Evolutionary conservation across 2,329 filamentous ascomycete species (phyloP), one percentile per base, ranked within the genome.

Genomic region (Leptographium lundbergii): DNA sequence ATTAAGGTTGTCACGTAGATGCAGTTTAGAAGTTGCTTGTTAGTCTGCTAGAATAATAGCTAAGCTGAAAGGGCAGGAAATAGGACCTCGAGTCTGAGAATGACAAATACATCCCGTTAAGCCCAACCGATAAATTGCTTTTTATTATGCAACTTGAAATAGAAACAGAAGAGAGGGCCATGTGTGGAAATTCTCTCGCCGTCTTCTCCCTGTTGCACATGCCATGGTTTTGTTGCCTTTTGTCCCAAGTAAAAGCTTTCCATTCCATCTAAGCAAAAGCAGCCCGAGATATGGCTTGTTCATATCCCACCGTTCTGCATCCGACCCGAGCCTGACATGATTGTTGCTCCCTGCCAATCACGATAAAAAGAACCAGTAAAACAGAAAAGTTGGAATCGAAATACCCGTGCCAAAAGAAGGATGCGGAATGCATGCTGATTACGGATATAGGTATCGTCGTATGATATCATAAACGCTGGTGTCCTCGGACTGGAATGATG

Each of bases 211-310:
- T 54, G n/a, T 11, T 22, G 32, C 32, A 24, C 32, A 39, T 39
- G 32, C 51, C 27, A 6, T 36, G 10, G 51, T 34, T n/a, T 52
- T 54, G 52, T 22, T 42, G 47, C 25, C 50, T 32, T 45, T 53
- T 17, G 5, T 36, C n/a, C 34, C 34, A 58, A 54, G n/a, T 48
- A 48, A 56, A 48, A 45, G 25, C 24, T 19, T 45, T 24, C 32
- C 51, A 50, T 59, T 48, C 39, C 36, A 42, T 58, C 50, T 32
- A 58, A 58, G 19, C 32, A 54, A 54, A 14, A 58, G 19, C 32
- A 54, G 48, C 7, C 36, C n/a, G 27, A 34, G 11, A 24, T 19
- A 17, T 25, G 27, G 42, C 10, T 19, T 27, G 19, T 42, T 32
- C 47, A 42, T 57, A 19, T 51, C 56, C 47, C 56, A 22, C 48